These are phyloP conservation scores for Boletus patriciae DNA, from an alignment of 768 basidiomycete genomes.

Conservation along the genomic window DNA sequence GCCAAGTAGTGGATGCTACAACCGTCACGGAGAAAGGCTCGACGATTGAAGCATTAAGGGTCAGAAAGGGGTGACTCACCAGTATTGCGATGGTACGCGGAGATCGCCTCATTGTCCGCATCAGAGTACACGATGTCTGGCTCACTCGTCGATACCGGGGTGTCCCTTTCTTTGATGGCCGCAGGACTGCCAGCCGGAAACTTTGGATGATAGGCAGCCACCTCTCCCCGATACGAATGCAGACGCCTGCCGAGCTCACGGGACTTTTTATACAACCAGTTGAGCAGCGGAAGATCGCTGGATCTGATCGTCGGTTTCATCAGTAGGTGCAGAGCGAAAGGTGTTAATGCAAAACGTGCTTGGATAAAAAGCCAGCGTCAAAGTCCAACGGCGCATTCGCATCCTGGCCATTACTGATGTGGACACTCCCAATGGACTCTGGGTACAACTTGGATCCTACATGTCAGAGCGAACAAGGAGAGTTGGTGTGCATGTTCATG, in stretches of 20 bases:
- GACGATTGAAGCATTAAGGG: not conserved
- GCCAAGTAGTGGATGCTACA: not conserved
- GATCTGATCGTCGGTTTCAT: not conserved
- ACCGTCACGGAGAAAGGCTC: not conserved
- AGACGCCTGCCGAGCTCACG: constrained; percentile 58
- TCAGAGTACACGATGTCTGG: not conserved
- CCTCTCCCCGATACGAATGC: constrained; percentile 25
- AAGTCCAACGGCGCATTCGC: constrained; percentile 44
- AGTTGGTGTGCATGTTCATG: not conserved
- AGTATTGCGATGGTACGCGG: not conserved
- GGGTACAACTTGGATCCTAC: constrained; percentile 40
- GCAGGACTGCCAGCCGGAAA: constrained; percentile 31
- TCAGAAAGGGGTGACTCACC: not conserved
- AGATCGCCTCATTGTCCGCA: not conserved
- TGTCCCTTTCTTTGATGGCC: constrained; percentile 3
- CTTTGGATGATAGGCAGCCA: constrained; percentile 14
- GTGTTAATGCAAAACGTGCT: constrained; percentile 28
- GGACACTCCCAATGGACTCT: constrained; percentile 45
- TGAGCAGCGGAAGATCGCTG: constrained; percentile 45
- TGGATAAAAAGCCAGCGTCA: constrained; percentile 44
- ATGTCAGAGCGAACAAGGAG: not conserved
- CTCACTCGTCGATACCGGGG: not conserved
- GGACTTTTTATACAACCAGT: constrained; percentile 49
- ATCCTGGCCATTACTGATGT: constrained; percentile 45
- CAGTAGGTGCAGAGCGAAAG: not conserved